Base-by-base conservation (phyloP, 192 early-diverging fungal genomes). In the Podila horticola region DNA sequence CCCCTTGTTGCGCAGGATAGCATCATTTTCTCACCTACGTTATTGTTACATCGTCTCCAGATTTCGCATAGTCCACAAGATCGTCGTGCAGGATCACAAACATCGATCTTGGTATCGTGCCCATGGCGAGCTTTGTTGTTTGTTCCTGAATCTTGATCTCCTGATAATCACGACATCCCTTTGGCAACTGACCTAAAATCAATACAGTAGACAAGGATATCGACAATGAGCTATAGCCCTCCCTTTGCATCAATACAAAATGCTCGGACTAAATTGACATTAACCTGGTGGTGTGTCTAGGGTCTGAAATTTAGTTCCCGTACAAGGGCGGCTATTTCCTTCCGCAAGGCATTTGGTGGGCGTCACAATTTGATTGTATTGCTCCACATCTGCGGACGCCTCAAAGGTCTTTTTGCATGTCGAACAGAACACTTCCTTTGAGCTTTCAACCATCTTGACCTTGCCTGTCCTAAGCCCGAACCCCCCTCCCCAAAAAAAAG, bases 91-190 rank as follows among this genome's bases (percentile, higher is more conserved):
- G 83, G 3, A 92, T 63, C 9, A 92, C 90, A 4, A 76, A 75
- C 34, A 92, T 92, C 0, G 87, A 87, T 33, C 85, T 71, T 13
- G 88, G 88, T 52, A 91, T 90, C 0, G 92, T 91, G 11, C 93
- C 93, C 59, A 94, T 72, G 0, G 84, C 84, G 69, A 93, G 72
- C 58, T 88, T 87, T 22, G 84, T 91, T 2, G 91, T 87, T 62
- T 91, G 90, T 74, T 94, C 92, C 73, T 93, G 92, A 29, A 95
- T 83, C 63, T 92, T 93, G 64, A 95, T 89, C 66, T 95, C 93
- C 74, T 95, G 93, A 69, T 93, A 95, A 65, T 95, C 93, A 3
- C 85, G 83, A 62, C 93, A 93, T 7, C 71, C 79, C 28, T 82
- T 69, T 24, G 77, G 82, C 29, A 84, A 38, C 29, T 84, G 82